These are phyloP conservation scores for Paxillus involutus DNA, from an alignment of 768 basidiomycete genomes.

Conservation along the genomic window DNA sequence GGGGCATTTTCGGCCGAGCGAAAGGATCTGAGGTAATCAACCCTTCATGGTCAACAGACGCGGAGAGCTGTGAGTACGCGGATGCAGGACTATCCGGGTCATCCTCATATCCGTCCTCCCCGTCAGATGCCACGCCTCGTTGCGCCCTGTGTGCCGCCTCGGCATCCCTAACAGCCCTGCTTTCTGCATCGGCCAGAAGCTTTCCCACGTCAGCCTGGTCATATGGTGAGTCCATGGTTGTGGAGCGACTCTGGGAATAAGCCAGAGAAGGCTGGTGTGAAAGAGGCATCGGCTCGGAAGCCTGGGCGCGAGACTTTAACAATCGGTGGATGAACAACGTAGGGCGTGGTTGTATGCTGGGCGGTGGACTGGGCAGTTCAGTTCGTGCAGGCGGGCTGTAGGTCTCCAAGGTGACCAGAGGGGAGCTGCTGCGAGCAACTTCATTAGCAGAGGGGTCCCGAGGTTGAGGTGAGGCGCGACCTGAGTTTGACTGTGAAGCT, in stretches of 20 bases:
- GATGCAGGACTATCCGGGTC: constrained; percentile 10
- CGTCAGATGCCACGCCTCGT: background rate
- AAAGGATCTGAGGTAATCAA: background rate
- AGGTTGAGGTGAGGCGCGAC: background rate
- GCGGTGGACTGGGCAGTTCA: background rate
- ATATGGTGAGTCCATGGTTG: constrained; percentile 7
- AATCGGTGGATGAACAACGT: constrained; percentile 18
- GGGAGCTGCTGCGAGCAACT: background rate
- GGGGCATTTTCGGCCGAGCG: constrained; percentile 1
- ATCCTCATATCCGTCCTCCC: background rate
- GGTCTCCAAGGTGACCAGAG: background rate
- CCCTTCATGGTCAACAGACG: constrained; percentile 11
- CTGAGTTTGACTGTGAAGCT: background rate
- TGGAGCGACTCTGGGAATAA: constrained; percentile 1
- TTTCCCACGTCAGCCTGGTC: constrained; percentile 4
- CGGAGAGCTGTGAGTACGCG: constrained; percentile 24
- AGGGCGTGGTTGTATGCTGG: background rate
- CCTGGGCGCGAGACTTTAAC: constrained; percentile 21
- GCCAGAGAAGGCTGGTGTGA: constrained; percentile 3
- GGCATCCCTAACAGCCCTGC: constrained; percentile 11
- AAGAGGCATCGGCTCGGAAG: constrained; percentile 6
- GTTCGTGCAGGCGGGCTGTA: background rate
- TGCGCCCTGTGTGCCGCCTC: background rate
- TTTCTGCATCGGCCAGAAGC: constrained; percentile 18
- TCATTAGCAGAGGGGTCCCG: background rate